These are phyloP conservation scores for Emericellopsis cladophorae DNA, from an alignment of 2,329 filamentous ascomycete genomes.

Conservation along the genomic window DNA sequence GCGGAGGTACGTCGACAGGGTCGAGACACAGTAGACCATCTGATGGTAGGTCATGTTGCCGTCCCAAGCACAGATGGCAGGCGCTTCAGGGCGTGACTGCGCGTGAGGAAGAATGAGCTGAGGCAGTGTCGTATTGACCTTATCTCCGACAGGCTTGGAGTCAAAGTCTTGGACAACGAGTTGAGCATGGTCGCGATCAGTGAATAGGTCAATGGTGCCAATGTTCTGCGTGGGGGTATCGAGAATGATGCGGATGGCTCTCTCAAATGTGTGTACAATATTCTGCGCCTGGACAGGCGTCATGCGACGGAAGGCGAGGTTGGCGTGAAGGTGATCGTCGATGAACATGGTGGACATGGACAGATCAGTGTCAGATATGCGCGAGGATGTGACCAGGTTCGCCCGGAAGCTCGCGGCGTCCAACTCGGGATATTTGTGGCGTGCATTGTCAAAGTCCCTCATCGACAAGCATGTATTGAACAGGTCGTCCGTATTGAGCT, in stretches of 20 bases:
- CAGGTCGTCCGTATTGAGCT: conserved; percentile 24
- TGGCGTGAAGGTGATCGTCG: conserved; percentile 25
- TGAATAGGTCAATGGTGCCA: conserved; percentile 38
- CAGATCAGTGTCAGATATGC: conserved; percentile 32
- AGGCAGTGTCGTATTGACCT: conserved; percentile 28
- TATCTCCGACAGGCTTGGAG: conserved; percentile 21
- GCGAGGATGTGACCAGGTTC: conserved; percentile 8
- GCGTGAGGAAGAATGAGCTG: conserved; percentile 29
- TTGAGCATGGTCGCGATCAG: conserved; percentile 39
- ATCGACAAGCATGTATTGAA: conserved; percentile 41
- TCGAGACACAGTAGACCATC: conserved; percentile 21
- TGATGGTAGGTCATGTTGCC: conserved; percentile 28
- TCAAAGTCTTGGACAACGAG: conserved; percentile 39
- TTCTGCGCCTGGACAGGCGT: conserved; percentile 29
- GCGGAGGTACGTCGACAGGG: conserved; percentile 31
- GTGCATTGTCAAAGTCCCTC: conserved; percentile 23
- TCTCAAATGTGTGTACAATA: conserved; percentile 38
- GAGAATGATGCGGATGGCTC: conserved; percentile 33
- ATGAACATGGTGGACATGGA: conserved; percentile 30
- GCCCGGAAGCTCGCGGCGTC: conserved; percentile 2
- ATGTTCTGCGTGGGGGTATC: conserved; percentile 25
- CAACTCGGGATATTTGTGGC: conserved; percentile 5
- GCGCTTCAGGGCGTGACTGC: conserved; percentile 20
- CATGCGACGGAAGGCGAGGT: conserved; percentile 30
- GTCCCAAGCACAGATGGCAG: conserved; percentile 30